Base-by-base conservation (phyloP, 306 rosid species). In the Fragaria ananassa region DNA sequence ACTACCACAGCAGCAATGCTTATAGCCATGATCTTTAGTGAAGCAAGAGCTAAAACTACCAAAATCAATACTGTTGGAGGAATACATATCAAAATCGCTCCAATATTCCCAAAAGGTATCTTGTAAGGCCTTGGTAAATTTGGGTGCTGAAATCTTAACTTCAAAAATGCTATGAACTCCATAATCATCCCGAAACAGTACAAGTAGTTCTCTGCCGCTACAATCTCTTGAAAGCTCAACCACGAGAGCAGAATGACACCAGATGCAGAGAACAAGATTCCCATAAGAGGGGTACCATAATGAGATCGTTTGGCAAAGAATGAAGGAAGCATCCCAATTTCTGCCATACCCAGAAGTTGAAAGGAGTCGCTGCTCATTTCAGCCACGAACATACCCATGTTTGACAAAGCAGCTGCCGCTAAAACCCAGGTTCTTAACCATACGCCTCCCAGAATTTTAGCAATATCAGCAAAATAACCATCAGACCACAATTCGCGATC, bases 361-460 rank as follows among this genome's bases (percentile, higher is more conserved):
- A 82, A 91, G 13, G 96, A 87, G 58, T 91, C 91, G 4, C 96
- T 84, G 69, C 92, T 91, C 90, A 91, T 91, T 79, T 89, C 91
- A 19, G 90, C 88, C 61, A 87, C 80, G 71, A 89, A 91, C 88
- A 89, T 85, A 27, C 97, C 94, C 94, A 88, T 86, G 74, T 88
- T 88, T 74, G 97, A 91, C 70, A 88, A 63, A 8, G 97, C 97
- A 78, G 94, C 74, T 4, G 92, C 89, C 10, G 82, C 81, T 67
- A 86, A 89, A 74, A 89, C 74, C 92, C 94, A 89, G 19, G 19
- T 39, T 79, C 90, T 87, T 62, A 86, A 75, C 92, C 92, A 91
- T 44, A 83, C 79, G 8, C 93, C 92, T 23, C 92, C 94, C 8
- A 89, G 72, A 10, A 80, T 44, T 75, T 46, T 80, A 41, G 86